phyloP scores from a whole-genome alignment of 805 yeast genomes.

The Sugiyamaella valdiviana region DNA sequence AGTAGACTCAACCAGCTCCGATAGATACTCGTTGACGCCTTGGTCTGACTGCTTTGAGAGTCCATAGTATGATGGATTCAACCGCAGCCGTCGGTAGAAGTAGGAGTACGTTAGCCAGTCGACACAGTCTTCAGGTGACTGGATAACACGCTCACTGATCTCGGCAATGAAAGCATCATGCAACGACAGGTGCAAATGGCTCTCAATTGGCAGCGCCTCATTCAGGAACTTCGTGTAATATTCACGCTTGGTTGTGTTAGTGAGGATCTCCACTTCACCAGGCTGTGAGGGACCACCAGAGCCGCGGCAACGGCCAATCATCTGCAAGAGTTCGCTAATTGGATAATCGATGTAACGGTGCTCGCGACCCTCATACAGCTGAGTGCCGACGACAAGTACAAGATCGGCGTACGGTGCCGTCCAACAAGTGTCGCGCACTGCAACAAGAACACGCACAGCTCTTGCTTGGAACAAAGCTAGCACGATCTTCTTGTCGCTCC shows the following conservation, averaged over 20 bases:
- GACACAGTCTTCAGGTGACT: constrained; percentile 72
- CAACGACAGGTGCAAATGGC: constrained; percentile 51
- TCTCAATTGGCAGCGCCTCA: constrained; percentile 80
- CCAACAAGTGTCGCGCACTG: constrained; percentile 50
- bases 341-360: constrained; percentile 66
- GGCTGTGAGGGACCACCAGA: neutral
- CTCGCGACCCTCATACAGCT: constrained; percentile 63
- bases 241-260: constrained; percentile 47
- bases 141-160: constrained; percentile 58
- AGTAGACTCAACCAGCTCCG: constrained; percentile 73
- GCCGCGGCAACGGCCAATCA: constrained; percentile 25
- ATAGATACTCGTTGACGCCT: constrained; percentile 74
- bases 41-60: constrained; percentile 53
- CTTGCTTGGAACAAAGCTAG: constrained; percentile 47
- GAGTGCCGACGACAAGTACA: constrained; percentile 67
- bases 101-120: constrained; percentile 86
- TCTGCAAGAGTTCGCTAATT: constrained; percentile 41
- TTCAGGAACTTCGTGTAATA: constrained; percentile 67
- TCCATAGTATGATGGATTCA: constrained; percentile 89
- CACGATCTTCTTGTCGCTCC: constrained; percentile 48
- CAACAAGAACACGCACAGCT: constrained; percentile 51
- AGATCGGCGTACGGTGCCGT: constrained; percentile 46
- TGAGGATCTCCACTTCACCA: constrained; percentile 48
- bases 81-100: constrained; percentile 71
- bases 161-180: constrained; percentile 70